Percentiles rank a stretch among this genome's conserved stretches.
Evolutionary conservation across 2,329 filamentous ascomycete species (phyloP).

Genomic region (Ceratocystiopsis sp.): DNA sequence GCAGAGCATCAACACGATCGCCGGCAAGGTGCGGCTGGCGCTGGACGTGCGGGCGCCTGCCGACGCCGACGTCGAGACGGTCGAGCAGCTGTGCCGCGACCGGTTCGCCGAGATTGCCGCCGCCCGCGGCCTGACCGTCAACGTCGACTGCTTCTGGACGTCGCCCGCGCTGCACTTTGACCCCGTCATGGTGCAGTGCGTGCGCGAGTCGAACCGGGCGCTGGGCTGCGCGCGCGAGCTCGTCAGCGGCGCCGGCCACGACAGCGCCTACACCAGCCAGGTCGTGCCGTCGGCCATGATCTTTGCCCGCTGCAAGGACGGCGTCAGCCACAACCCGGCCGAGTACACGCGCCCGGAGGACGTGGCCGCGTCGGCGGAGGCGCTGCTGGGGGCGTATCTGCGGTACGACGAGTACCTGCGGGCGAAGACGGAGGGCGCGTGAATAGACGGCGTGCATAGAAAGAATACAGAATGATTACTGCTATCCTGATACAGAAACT

Average conservation of each 20-base stretch:
- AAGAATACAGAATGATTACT: too few relatives aligned
- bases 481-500: too few relatives aligned
- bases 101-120: slow-evolving; percentile 4
- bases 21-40: slow-evolving; percentile 47
- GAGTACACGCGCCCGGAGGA: slow-evolving; percentile 45
- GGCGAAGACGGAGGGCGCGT: not conserved
- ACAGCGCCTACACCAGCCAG: slow-evolving; percentile 41
- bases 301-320: slow-evolving; percentile 46
- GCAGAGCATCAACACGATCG: slow-evolving; percentile 58
- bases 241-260: slow-evolving; percentile 24
- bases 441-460: too few relatives aligned
- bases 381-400: slow-evolving; percentile 6
- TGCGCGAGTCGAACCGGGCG: slow-evolving; percentile 1
- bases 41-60: slow-evolving; percentile 48
- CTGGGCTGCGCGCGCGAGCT: slow-evolving; percentile 5
- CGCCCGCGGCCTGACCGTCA: slow-evolving; percentile 2
- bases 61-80: slow-evolving; percentile 36
- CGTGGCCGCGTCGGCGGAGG: slow-evolving; percentile 4
- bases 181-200: slow-evolving; percentile 8
- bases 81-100: slow-evolving; percentile 24
- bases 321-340: slow-evolving; percentile 45
- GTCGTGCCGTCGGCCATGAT: slow-evolving; percentile 50
- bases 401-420: slow-evolving; percentile 8
- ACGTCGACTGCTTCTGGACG: slow-evolving; percentile 6
- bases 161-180: slow-evolving; percentile 8